Evolutionary conservation across 2,329 filamentous ascomycete genomes (phyloP), one percentile per base, ranked within the genome.

Genomic region (Botrytis cinerea): DNA sequence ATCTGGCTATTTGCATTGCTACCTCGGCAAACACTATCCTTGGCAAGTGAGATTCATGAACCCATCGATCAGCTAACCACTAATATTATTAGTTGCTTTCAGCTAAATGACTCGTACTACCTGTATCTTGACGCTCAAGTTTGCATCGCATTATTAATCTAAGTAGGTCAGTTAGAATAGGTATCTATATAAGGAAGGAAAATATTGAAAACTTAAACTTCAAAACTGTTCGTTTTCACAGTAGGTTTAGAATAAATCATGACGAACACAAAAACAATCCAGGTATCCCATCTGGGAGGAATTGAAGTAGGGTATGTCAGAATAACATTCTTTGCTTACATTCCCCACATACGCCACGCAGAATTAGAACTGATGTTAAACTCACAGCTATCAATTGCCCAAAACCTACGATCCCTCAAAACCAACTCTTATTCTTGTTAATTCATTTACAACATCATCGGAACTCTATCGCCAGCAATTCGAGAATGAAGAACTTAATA

Each of bases 391-490:
- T 57, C 75, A 73, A 35, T 75, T 76, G 74, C 64, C 72, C 51
- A 40, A 70, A 43, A 45, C 48, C 73, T 86, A 90, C 81, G 78
- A 90, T 80, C 76, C 84, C 7, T 79, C 81, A 71, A 88, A 87
- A 80, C 85, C 86, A 28, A 88, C 86, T 4, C 78, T 84, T 57
- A 83, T 87, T 40, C 83, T 88, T 75, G 82, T 87, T 77, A 87
- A 87, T 81, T 84, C 85, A 43, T 84, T 88, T 81, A 85, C 84
- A 79, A 86, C 85, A 45, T 86, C 85, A 2, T 82, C 81, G 1
- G 82, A 84, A 2, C 82, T 87, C 22, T 88, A 85, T 78, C 78
- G 83, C 25, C 76, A 77, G 8, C 85, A 88, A 78, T 85, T 87
- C 74, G 76, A 77, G 43, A 83, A 82, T 79, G 78, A 80, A 66